phyloP scores from a whole-genome alignment of 1,284 basidiomycete species.

The Clitocybe nebularis region DNA sequence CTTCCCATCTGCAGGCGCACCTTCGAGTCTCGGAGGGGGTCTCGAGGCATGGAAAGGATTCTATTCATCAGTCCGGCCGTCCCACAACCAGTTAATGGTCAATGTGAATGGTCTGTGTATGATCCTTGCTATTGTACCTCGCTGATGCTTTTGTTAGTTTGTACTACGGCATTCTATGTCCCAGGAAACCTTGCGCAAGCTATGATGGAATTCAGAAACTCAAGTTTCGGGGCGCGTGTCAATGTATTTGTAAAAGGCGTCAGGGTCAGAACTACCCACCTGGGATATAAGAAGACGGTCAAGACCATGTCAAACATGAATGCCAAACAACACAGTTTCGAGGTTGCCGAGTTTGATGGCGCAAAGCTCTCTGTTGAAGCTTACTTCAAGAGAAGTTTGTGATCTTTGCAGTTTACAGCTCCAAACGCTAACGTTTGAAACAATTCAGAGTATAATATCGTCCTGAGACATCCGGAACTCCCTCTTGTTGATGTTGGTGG shows the following conservation, averaged over 20 bases:
- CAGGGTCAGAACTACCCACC: slow-evolving; percentile 53
- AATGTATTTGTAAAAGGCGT: slow-evolving; percentile 56
- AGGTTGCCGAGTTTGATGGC: slow-evolving; percentile 43
- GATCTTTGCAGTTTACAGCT: slow-evolving; percentile 5
- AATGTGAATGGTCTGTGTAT: slow-evolving; percentile 58
- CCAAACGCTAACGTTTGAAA: slow-evolving; percentile 8
- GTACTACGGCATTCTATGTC: slow-evolving; percentile 73
- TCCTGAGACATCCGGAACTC: slow-evolving; percentile 44
- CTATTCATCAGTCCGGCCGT: slow-evolving; percentile 70
- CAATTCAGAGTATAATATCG: slow-evolving; percentile 52
- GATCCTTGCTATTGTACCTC: slow-evolving; percentile 1
- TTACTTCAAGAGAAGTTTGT: slow-evolving; percentile 60
- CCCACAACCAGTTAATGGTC: slow-evolving; percentile 71
- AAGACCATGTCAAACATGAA: slow-evolving; percentile 43
- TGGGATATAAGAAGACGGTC: slow-evolving; percentile 59
- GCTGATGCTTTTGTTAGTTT: slow-evolving; percentile 34
- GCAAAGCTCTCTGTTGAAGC: slow-evolving; percentile 52
- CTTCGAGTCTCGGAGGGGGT: slow-evolving; percentile 52
- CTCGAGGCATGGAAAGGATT: slow-evolving; percentile 71
- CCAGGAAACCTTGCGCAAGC: slow-evolving; percentile 58
- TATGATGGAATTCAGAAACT: slow-evolving; percentile 46
- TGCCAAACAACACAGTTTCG: slow-evolving; percentile 52
- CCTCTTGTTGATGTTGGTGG: slow-evolving; percentile 64
- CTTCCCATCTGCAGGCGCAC: slow-evolving; percentile 48
- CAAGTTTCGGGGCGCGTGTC: slow-evolving; percentile 48